phyloP scores from a whole-genome alignment of 148 eudicot species.

The Heliamphora exappendiculata region DNA sequence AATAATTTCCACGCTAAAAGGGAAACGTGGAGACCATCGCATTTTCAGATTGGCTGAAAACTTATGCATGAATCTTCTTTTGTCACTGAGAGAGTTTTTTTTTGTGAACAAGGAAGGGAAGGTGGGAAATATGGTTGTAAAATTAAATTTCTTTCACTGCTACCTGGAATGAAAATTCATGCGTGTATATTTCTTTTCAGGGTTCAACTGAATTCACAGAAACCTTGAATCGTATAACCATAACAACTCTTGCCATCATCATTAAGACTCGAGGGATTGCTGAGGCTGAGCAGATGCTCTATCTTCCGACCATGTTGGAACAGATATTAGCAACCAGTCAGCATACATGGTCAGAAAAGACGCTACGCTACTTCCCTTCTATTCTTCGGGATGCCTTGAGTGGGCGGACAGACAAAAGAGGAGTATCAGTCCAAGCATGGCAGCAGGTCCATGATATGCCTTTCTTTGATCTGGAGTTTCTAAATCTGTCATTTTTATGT shows the following conservation, averaged over 20 bases:
- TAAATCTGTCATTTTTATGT: background rate
- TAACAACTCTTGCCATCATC: slow-evolving; percentile 75
- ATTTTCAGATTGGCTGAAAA: slow-evolving; percentile 88
- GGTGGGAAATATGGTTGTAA: slow-evolving; percentile 32
- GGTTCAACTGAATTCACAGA: slow-evolving; percentile 95
- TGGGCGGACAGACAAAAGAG: slow-evolving; percentile 76
- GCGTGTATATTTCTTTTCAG: slow-evolving; percentile 32
- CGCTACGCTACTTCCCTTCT: slow-evolving; percentile 77
- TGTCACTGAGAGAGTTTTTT: slow-evolving; percentile 80
- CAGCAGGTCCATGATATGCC: slow-evolving; percentile 59
- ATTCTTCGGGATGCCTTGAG: slow-evolving; percentile 64
- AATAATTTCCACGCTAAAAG: slow-evolving; percentile 75
- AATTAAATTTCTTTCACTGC: background rate
- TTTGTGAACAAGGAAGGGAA: slow-evolving; percentile 82
- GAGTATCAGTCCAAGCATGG: slow-evolving; percentile 82
- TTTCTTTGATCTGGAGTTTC: background rate
- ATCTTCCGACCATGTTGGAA: slow-evolving; percentile 85
- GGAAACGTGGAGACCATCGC: slow-evolving; percentile 95
- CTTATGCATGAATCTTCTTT: slow-evolving; percentile 84
- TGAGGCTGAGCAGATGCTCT: slow-evolving; percentile 81
- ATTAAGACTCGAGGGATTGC: slow-evolving; percentile 96
- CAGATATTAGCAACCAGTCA: slow-evolving; percentile 88
- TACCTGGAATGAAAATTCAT: background rate
- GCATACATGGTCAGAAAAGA: slow-evolving; percentile 95
- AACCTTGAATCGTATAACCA: slow-evolving; percentile 75